Evolutionary conservation across 2,329 filamentous ascomycete species (phyloP).

Genomic region (Exophiala sideris): DNA sequence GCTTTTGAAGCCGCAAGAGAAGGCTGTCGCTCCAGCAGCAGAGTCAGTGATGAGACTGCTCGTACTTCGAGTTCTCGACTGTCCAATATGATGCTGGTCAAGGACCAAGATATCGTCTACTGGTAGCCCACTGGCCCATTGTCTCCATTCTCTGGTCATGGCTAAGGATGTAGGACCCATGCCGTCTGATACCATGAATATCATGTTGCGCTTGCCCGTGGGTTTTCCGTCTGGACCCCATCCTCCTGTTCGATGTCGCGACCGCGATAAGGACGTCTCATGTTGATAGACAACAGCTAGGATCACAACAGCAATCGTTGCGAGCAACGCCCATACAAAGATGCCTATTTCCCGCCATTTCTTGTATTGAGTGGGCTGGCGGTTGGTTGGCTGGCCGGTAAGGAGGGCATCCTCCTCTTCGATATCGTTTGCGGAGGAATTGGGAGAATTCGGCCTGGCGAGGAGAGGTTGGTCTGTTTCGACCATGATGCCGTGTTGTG

Average conservation of each 20-base stretch:
- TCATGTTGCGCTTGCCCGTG: constrained; percentile 77
- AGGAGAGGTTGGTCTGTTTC: constrained; percentile 51
- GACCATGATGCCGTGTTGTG: constrained; percentile 13
- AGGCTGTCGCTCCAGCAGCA: constrained; percentile 94
- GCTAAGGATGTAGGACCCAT: constrained; percentile 94
- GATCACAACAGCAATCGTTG: constrained; percentile 73
- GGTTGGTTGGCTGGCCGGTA: constrained; percentile 48
- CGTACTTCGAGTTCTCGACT: constrained; percentile 78
- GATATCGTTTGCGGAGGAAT: constrained; percentile 52
- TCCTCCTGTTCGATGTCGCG: constrained; percentile 28
- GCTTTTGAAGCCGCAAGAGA: constrained; percentile 87
- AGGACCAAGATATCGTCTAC: constrained; percentile 72
- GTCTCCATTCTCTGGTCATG: constrained; percentile 80
- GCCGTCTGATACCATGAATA: constrained; percentile 99
- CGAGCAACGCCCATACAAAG: constrained; percentile 78
- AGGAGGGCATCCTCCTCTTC: constrained; percentile 63
- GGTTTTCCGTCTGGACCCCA: constrained; percentile 44
- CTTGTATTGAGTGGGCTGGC: constrained; percentile 42
- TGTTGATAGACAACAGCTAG: constrained; percentile 78
- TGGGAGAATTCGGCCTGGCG: constrained; percentile 55
- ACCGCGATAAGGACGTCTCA: constrained; percentile 45
- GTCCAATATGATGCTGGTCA: constrained; percentile 86
- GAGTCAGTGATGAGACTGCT: constrained; percentile 89
- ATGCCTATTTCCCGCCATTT: constrained; percentile 71
- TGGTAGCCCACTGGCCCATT: constrained; percentile 70